Evolutionary conservation across 345 rosid species (phyloP), one percentile per base, ranked within the genome.

Genomic region (Microthlaspi erraticum): DNA sequence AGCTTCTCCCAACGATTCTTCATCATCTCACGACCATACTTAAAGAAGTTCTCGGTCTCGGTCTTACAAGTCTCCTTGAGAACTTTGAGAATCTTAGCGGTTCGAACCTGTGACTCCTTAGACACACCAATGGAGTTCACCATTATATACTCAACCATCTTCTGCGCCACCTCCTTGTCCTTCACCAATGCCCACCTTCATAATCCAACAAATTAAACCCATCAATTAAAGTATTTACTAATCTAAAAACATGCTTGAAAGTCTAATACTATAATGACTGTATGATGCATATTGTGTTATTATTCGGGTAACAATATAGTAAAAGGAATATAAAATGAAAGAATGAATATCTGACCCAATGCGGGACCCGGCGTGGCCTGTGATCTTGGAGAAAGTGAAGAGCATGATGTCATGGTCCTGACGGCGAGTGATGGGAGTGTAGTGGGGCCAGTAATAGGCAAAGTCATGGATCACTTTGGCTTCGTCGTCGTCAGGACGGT

Each of bases 391-490:
- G 77, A 93, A 76, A 51, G 98, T 93, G 66, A 93, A 93, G 10
- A 93, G 83, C 97, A 91, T 91, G 32, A 87, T 79, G 66, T 87
- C 91, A 63, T 89, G 75, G 46, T 87, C 91, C 9, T 86, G 89
- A 45, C 77, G 78, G 13, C 14, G 65, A 64, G 91, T 85, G 60
- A 91, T 89, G 17, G 96, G 86, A 0, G 96, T 79, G 83, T 85
- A 86, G 3, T 91, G 96, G 20, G 98, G 97, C 98, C 97, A 91
- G 66, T 87, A 89, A 58, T 93, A 93, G 57, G 97, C 97, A 26
- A 86, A 81, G 87, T 93, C 98, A 39, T 93, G 78, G 29, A 93
- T 81, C 20, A 82, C 78, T 70, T 79, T 85, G 17, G 89, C 96
- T 18, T 78, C 83, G 11, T 68, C 74, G 12, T 75, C 3, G 43